phyloP scores from a whole-genome alignment of 768 basidiomycete species.

The Amanita brunnescens region DNA sequence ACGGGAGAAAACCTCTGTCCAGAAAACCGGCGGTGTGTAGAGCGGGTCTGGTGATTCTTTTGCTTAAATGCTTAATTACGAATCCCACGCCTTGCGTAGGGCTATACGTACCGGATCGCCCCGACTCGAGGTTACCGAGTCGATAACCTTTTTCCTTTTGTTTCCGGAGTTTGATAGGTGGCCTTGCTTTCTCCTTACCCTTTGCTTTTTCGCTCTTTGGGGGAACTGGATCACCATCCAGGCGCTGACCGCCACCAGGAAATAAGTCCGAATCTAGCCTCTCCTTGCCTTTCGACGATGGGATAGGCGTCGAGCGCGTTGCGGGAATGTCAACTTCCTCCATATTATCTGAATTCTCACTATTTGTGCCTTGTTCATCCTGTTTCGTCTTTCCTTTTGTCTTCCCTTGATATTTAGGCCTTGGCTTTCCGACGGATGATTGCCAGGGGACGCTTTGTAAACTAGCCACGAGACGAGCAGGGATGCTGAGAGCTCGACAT shows the following conservation, averaged over 20 bases:
- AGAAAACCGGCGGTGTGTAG: constrained; percentile 77
- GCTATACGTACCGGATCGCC: background rate
- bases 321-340: constrained; percentile 23
- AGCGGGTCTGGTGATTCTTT: constrained; percentile 42
- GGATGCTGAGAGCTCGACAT: constrained; percentile 79
- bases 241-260: constrained; percentile 30
- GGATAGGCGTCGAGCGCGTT: constrained; percentile 8
- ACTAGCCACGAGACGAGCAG: constrained; percentile 81
- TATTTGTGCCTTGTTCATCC: constrained; percentile 14
- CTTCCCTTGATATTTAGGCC: constrained; percentile 31
- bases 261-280: constrained; percentile 15
- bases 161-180: constrained; percentile 52
- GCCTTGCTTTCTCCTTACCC: constrained; percentile 47
- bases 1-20: constrained; percentile 95
- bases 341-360: constrained; percentile 25
- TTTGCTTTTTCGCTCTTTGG: constrained; percentile 41
- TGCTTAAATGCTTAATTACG: background rate
- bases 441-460: constrained; percentile 93
- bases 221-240: constrained; percentile 24
- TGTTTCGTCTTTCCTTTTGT: constrained; percentile 26
- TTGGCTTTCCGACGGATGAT: constrained; percentile 50
- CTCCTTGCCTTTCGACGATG: constrained; percentile 22
- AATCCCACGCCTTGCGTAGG: background rate
- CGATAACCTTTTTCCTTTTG: constrained; percentile 38
- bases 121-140: background rate